A percentile compares a stretch with the other conserved stretches of the same genome.
Conservation (phyloP, 2,329 filamentous ascomycete species). For the Sporothrix dimorphospora region DNA sequence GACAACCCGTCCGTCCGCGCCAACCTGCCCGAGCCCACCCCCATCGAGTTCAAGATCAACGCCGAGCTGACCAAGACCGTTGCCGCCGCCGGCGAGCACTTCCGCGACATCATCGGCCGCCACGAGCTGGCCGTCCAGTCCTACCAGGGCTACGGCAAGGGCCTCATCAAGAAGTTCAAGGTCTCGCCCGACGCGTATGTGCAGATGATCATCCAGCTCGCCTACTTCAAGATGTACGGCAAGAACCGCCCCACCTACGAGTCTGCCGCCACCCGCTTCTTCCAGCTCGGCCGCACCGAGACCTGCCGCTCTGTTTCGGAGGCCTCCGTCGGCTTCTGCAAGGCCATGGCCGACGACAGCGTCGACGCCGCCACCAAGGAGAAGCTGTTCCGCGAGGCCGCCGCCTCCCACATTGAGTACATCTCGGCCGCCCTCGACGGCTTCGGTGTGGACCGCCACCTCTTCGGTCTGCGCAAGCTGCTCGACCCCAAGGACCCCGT, state of each 20-base stretch:
- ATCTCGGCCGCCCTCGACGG: slow-evolving; percentile 88
- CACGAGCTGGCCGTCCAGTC: slow-evolving; percentile 94
- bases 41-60: slow-evolving; percentile 77
- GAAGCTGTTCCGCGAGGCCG: slow-evolving; percentile 78
- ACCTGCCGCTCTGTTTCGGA: slow-evolving; percentile 92
- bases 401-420: slow-evolving; percentile 84
- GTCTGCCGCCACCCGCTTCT: slow-evolving; percentile 90
- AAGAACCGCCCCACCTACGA: slow-evolving; percentile 98
- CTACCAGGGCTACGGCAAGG: slow-evolving; percentile 97
- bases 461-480: slow-evolving; percentile 96
- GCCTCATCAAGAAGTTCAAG: slow-evolving; percentile 98
- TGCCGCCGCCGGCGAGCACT: slow-evolving; percentile 75
- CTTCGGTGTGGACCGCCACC: slow-evolving; percentile 90
- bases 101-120: slow-evolving; percentile 76
- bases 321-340: slow-evolving; percentile 88
- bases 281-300: slow-evolving; percentile 95
- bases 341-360: slow-evolving; percentile 74
- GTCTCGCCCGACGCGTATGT: slow-evolving; percentile 97
- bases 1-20: slow-evolving; percentile 77
- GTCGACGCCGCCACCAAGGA: slow-evolving; percentile 56
- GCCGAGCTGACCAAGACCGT: slow-evolving; percentile 77
- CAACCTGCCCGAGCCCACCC: slow-evolving; percentile 77
- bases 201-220: slow-evolving; percentile 97
- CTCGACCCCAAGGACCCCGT: slow-evolving; percentile 78
- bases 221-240: slow-evolving; percentile 99